Evolutionary conservation across 352 stramenopile genomes (phyloP).

Genomic region (Phytophthora megakarya): DNA sequence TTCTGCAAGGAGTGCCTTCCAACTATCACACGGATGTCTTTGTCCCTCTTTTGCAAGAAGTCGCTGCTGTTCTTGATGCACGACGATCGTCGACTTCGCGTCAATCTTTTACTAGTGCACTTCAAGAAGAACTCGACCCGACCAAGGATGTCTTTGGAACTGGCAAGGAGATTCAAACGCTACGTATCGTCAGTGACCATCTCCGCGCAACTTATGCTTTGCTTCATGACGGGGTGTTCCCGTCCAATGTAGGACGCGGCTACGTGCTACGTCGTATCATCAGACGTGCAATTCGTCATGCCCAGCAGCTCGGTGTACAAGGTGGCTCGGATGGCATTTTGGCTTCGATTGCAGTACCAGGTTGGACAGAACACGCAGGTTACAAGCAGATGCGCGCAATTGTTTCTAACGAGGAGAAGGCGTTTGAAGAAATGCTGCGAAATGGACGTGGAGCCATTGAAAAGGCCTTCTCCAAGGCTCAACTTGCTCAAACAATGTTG

Average conservation of each 20-base stretch:
- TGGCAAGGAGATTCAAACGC: constrained; percentile 58
- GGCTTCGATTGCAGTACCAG: constrained; percentile 53
- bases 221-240: constrained; percentile 94
- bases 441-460: constrained; percentile 68
- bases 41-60: constrained; percentile 82
- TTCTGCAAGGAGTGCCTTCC: constrained; percentile 93
- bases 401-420: constrained; percentile 70
- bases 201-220: constrained; percentile 95
- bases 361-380: constrained; percentile 40
- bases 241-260: constrained; percentile 94
- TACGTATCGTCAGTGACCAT: constrained; percentile 96
- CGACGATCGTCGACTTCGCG: constrained; percentile 10
- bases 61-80: constrained; percentile 53
- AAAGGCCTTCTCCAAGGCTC: constrained; percentile 48
- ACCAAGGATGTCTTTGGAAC: constrained; percentile 48
- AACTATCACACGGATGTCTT: constrained; percentile 99
- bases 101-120: constrained; percentile 41
- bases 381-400: constrained; percentile 71
- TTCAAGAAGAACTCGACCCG: constrained; percentile 57
- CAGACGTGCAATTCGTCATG: constrained; percentile 83
- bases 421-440: constrained; percentile 74
- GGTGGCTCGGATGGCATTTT: constrained; percentile 41
- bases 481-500: constrained; percentile 25
- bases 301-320: constrained; percentile 61
- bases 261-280: constrained; percentile 97